Base-by-base conservation (phyloP, 371 early-diverging fungal species). In the Apophysomyces ossiformis region DNA sequence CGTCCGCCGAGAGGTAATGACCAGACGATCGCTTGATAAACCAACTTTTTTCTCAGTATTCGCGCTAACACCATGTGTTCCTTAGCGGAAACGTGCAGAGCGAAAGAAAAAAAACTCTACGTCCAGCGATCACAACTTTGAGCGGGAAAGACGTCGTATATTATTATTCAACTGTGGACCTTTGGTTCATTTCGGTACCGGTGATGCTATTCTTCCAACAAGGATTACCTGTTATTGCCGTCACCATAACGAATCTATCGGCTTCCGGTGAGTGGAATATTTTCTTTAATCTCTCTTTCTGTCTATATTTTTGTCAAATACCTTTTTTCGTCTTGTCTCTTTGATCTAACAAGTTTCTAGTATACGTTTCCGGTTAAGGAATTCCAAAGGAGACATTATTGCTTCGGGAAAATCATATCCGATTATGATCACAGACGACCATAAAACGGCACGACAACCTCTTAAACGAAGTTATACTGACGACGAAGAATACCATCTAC, bases 181-280 rank as follows among this genome's bases (percentile, higher is more conserved):
- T 37, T 70, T 93, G 64, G 81, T 93, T 18, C 92, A 93, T 70
- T 95, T 96, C 66, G 83, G 81, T 73, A 85, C 87, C 43, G 96
- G 96, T 46, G 95, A 94, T 75, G 84, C 89, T 6, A 87, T 90
- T 64, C 76, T 96, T 47, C 95, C 96, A 13, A 90, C 95, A 5
- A 82, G 96, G 43, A 93, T 96, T 60, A 95, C 95, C 11, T 96
- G 96, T 77, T 96, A 96, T 70, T 95, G 94, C 77, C 84, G 96
- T 5, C 96, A 96, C 68, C 95, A 95, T 70, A 79, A 87, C 68
- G 96, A 96, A 69, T 94, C 93, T 76, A 71, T 85, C 1, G 96
- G 96, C 0, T 96, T 96, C 73, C 90, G 72, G 78, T 75, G 58
- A 2, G 37, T n/a, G 0, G 12, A 21, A n/a, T 45, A 3, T n/a